Evolutionary conservation across 345 rosid genomes (phyloP).

Genomic region (Acer negundo): DNA sequence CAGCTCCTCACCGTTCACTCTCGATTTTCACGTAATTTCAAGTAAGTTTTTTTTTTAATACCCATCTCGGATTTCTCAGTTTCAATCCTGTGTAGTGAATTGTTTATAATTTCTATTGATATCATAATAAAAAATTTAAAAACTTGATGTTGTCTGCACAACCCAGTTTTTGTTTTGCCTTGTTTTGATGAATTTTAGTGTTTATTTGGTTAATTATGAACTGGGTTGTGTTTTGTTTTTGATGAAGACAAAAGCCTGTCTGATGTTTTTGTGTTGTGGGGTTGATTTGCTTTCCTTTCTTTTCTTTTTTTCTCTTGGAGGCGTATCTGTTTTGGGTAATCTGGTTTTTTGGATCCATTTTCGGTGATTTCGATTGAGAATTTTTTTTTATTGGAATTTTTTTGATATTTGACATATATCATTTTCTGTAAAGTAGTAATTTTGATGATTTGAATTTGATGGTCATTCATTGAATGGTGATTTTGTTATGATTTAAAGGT

Average conservation of each 20-base stretch:
- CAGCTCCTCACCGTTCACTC: constrained; percentile 6
- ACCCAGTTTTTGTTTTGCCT: constrained; percentile 1
- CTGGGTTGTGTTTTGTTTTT: constrained; percentile 14
- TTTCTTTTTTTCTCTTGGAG: too few species aligned
- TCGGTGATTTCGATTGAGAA: neutral
- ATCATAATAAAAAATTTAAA: too few species aligned
- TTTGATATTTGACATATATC: neutral
- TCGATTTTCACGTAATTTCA: neutral
- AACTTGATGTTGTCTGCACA: neutral
- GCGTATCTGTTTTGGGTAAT: neutral
- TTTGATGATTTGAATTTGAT: constrained; percentile 7
- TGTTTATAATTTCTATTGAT: neutral
- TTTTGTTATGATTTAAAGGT: neutral
- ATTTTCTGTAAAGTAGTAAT: neutral
- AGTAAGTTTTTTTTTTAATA: constrained; percentile 21
- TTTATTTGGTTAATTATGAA: constrained; percentile 10
- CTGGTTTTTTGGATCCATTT: neutral
- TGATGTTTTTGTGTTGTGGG: neutral
- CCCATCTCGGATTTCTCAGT: neutral
- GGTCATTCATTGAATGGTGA: neutral
- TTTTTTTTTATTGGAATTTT: neutral
- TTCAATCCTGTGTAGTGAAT: neutral
- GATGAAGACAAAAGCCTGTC: neutral
- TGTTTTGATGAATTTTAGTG: neutral
- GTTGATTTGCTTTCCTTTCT: neutral